Base-by-base conservation (phyloP, 495 filamentous ascomycete species). In the Penicillium canariense region DNA sequence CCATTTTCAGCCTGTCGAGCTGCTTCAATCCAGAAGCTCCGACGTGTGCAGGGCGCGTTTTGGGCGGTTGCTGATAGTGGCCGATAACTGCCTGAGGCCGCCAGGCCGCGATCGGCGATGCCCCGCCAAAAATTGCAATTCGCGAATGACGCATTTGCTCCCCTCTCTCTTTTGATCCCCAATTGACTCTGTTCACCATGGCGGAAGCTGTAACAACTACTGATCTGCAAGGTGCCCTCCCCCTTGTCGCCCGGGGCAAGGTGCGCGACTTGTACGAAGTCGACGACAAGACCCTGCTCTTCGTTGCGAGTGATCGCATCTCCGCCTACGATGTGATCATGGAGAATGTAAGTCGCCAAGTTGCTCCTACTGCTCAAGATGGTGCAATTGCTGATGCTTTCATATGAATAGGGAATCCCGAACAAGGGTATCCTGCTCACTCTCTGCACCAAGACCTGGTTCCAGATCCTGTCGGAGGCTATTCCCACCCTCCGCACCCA, bases 301-400 rank as follows among this genome's bases (percentile, higher is more conserved):
- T 98, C 70, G 84, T 95, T 35, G 86, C 94, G 15, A 88, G 87
- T 18, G 93, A 98, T 70, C 87, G 93, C 56, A 95, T 97, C 73
- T 96, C 89, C 49, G 93, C 93, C 47, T 96, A 89, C 77, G 93
- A 97, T 81, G 89, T 96, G 59, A 83, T 96, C 59, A 86, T 96
- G 83, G 77, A 79, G 64, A 96, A 96, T 80, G 87, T 87, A 74
- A 50, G 61, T 14, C 20, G 15, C 46, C 22, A 25, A 43, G 20
- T 17, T 51, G 35, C 46, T 32, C 28, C 45, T 31, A 27, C 44
- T 53, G 26, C 18, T n/a, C 43, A 44, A n/a, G 6, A 15, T 32
- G 28, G 14, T 46, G 1, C 43, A 27, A 27, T 27, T 36, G 15
- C 47, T 60, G 9, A 59, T 39, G 20, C n/a, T 18, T 18, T 4